These are phyloP conservation scores for Crithidia fasciculata DNA, from an alignment of 208 protist genomes.

Conservation along the genomic window DNA sequence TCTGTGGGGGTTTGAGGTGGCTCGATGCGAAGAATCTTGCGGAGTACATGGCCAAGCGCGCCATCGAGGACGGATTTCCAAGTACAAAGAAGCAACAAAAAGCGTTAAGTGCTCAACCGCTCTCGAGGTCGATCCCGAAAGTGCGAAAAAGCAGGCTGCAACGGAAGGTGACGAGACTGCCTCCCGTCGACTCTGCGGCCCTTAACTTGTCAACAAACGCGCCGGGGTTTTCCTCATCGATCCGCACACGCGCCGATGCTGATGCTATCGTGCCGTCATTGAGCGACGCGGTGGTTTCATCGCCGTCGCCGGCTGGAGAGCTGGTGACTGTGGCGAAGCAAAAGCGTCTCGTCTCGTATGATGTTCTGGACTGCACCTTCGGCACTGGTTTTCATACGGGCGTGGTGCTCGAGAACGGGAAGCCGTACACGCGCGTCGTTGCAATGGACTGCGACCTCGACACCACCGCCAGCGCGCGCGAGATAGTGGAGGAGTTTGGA, in stretches of 20 bases:
- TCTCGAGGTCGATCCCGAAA: constrained; percentile 5
- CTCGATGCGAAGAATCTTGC: constrained; percentile 72
- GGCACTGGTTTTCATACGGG: constrained; percentile 84
- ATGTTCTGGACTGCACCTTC: constrained; percentile 90
- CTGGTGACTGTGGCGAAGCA: constrained; percentile 34
- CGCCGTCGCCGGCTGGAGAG: constrained; percentile 5
- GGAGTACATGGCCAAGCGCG: constrained; percentile 71
- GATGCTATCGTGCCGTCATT: constrained; percentile 6
- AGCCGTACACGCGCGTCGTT: constrained; percentile 86
- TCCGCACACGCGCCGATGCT: background rate
- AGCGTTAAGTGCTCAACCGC: constrained; percentile 38
- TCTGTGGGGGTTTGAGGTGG: constrained; percentile 81
- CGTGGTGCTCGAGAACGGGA: constrained; percentile 79
- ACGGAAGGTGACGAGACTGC: background rate
- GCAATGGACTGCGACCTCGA: constrained; percentile 84
- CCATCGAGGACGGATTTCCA: constrained; percentile 73
- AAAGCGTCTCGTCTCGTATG: constrained; percentile 73
- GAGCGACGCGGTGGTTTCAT: background rate
- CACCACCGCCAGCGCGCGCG: constrained; percentile 37
- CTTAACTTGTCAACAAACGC: background rate
- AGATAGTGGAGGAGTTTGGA: constrained; percentile 74
- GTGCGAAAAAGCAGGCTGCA: constrained; percentile 8
- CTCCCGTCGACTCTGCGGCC: background rate
- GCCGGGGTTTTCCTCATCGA: background rate
- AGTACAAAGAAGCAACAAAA: constrained; percentile 44